Base-by-base conservation (phyloP, 768 basidiomycete genomes). In the Lyophyllum decastes region DNA sequence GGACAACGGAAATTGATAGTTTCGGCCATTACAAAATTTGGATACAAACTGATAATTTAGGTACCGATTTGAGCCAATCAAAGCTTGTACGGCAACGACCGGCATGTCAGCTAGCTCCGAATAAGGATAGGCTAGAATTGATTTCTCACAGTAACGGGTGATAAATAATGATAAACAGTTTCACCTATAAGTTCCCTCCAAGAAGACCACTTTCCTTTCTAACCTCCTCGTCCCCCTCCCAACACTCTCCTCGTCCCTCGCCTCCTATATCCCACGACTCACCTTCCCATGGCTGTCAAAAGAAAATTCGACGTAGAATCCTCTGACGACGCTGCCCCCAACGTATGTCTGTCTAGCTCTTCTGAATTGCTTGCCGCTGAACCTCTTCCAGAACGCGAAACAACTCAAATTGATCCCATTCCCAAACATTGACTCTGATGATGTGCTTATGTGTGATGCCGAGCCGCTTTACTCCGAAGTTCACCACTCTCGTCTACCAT, bases 341-440 rank as follows among this genome's bases (percentile, higher is more conserved):
- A 71, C 61, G 86, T 86, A 70, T 54, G 76, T 66, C 44, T 16
- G 11, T 11, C 10, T 55, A 45, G 48, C 61, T 64, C 60, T 21
- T 22, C 33, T 16, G 24, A 19, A 21, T 66, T 56, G 62, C 59
- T 68, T 52, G 56, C 57, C 58, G 64, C 65, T 63, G 60, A 38
- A 61, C 52, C 10, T 26, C 44, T 33, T 52, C 30, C 63, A 87
- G 84, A 78, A 78, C 60, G 74, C 78, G 30, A 91, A 93, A 71
- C 88, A 91, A 68, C 60, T 89, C 22, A 91, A 88, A 76, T 78
- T 89, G 52, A 76, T 91, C 55, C 87, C 89, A 45, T 92, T 91
- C 70, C 90, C 89, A 54, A 82, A 87, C 65, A 78, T 77, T 58
- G 80, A 83, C 58, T 68, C 73, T 59, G 87, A 75, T 65, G 90